These are phyloP conservation scores for Quercus mongolica DNA, from an alignment of 306 rosid genomes.

Conservation along the genomic window DNA sequence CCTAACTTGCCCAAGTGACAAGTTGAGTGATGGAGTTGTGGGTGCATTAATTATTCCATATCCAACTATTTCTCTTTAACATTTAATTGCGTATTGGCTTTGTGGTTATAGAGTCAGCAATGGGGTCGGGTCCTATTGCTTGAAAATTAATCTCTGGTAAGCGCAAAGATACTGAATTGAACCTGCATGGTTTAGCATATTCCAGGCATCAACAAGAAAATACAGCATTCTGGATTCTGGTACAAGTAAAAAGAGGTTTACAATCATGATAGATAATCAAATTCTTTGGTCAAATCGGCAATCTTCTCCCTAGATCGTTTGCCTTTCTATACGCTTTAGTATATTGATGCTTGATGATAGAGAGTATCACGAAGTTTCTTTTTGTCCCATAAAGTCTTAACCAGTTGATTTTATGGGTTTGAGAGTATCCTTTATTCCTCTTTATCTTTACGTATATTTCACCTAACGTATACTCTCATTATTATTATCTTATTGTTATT, in stretches of 20 bases:
- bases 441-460: not conserved
- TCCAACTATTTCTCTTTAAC: no score
- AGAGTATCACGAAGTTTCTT: not conserved
- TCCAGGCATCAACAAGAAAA: no score
- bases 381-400: slow-evolving; percentile 20
- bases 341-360: not conserved
- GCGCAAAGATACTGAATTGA: no score
- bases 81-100: no score
- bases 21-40: no score
- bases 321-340: not conserved
- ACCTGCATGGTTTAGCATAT: no score
- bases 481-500: not conserved
- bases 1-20: no score
- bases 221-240: not conserved
- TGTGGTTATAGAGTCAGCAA: no score
- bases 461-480: not conserved
- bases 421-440: not conserved
- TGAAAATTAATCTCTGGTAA: no score
- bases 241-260: not conserved
- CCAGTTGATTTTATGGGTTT: not conserved
- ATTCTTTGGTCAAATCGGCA: not conserved
- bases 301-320: not conserved
- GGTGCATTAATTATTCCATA: no score
- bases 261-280: not conserved
- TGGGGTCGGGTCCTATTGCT: no score